Conservation (phyloP, 306 rosid species). For the Trifolium dubium region DNA sequence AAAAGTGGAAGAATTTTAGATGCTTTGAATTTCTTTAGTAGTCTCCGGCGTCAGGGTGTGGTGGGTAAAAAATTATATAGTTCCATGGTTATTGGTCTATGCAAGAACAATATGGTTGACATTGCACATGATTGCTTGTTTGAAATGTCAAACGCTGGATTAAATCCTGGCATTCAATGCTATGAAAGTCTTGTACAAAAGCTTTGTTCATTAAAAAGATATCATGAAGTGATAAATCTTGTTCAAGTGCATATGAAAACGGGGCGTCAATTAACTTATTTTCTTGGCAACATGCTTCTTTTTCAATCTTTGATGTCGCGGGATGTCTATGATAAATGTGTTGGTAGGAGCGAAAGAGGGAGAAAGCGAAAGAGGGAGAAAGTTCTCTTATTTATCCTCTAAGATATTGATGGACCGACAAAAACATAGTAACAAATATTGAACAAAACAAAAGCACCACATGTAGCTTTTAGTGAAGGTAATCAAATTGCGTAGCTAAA, state of each 20-base stretch:
- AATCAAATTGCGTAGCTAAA: too few relatives aligned
- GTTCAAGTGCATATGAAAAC: conserved; percentile 56
- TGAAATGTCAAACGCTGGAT: conserved; percentile 51
- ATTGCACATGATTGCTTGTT: conserved; percentile 50
- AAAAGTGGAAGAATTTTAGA: conserved; percentile 52
- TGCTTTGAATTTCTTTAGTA: conserved; percentile 64
- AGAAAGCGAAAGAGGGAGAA: conserved; percentile 41
- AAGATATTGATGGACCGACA: too few relatives aligned
- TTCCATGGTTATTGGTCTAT: conserved; percentile 57
- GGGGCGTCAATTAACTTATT: conserved; percentile 72
- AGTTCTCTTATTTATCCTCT: conserved; percentile 44
- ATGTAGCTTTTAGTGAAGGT: too few relatives aligned
- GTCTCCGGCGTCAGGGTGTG: conserved; percentile 46
- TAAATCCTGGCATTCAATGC: conserved; percentile 63
- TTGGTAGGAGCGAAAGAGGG: too few relatives aligned
- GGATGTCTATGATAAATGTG: conserved; percentile 57
- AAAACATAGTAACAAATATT: too few relatives aligned
- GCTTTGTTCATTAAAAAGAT: conserved; percentile 53
- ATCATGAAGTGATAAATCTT: conserved; percentile 55
- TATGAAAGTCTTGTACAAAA: conserved; percentile 62
- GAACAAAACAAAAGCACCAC: too few relatives aligned
- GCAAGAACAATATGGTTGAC: conserved; percentile 52
- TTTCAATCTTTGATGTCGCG: conserved; percentile 57
- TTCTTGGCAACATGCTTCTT: conserved; percentile 70
- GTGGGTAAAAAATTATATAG: conserved; percentile 46